A percentile compares a stretch with the other conserved stretches of the same genome.
phyloP scores from a whole-genome alignment of 2,329 filamentous ascomycete species.

The Exophiala phaeomuriformis region DNA sequence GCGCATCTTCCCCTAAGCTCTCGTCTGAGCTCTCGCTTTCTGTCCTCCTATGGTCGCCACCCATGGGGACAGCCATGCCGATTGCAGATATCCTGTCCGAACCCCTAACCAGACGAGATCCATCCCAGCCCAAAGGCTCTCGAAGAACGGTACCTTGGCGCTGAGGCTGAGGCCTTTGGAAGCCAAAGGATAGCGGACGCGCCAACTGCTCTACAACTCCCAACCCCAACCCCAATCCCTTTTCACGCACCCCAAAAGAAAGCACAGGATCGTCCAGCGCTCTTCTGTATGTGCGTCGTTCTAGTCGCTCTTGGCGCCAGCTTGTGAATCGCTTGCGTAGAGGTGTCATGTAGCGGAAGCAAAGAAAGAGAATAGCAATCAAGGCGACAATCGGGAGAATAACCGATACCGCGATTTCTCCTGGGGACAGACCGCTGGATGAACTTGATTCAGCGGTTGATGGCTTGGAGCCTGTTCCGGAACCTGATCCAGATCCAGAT shows the following conservation, averaged over 20 bases:
- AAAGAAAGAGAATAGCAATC: slow-evolving; percentile 12
- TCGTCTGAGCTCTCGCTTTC: slow-evolving; percentile 3
- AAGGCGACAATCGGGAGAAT: slow-evolving; percentile 18
- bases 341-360: slow-evolving; percentile 15
- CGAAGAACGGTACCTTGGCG: slow-evolving; percentile 7
- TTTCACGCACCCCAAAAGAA: slow-evolving; percentile 9
- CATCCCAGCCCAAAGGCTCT: slow-evolving; percentile 17
- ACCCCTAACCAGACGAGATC: not conserved
- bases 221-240: slow-evolving; percentile 5
- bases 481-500: slow-evolving; percentile 7
- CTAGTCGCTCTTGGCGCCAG: slow-evolving; percentile 15
- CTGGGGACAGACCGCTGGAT: slow-evolving; percentile 13
- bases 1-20: slow-evolving; percentile 7
- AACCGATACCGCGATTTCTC: slow-evolving; percentile 15
- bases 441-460: slow-evolving; percentile 4
- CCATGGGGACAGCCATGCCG: slow-evolving; percentile 18
- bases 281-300: slow-evolving; percentile 18
- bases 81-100: slow-evolving; percentile 9
- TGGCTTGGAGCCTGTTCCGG: slow-evolving; percentile 1
- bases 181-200: slow-evolving; percentile 20
- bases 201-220: slow-evolving; percentile 9
- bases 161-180: slow-evolving; percentile 8
- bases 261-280: slow-evolving; percentile 20
- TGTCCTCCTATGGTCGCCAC: slow-evolving; percentile 5
- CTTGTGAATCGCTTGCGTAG: slow-evolving; percentile 9